A percentile compares a stretch with the other conserved stretches of the same genome.
Evolutionary conservation across 352 stramenopile species (phyloP).

Genomic region (Phytopythium litorale): DNA sequence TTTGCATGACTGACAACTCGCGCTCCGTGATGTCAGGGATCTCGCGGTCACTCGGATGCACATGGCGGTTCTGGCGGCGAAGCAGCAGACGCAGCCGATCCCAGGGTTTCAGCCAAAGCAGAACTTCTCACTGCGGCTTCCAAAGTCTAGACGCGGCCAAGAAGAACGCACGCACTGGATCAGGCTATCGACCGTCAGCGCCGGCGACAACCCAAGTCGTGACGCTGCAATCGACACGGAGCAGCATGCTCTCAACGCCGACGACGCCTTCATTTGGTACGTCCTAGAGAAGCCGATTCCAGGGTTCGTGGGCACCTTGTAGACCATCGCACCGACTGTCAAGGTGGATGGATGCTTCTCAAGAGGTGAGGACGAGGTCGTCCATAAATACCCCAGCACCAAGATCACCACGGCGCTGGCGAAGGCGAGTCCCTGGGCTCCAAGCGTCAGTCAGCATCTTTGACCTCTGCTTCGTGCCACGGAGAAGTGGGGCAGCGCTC

Average conservation of each 20-base stretch:
- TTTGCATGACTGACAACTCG: background rate
- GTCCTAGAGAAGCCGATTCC: slow-evolving; percentile 36
- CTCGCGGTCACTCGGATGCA: slow-evolving; percentile 48
- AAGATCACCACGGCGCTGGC: too few relatives aligned
- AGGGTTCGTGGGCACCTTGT: slow-evolving; percentile 30
- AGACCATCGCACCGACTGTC: background rate
- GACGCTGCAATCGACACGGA: background rate
- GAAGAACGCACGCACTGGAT: slow-evolving; percentile 19
- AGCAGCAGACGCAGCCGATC: slow-evolving; percentile 20
- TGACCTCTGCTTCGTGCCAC: background rate
- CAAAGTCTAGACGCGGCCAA: slow-evolving; percentile 23
- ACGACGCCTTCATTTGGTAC: slow-evolving; percentile 35
- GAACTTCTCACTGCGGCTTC: slow-evolving; percentile 47
- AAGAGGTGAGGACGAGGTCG: slow-evolving; percentile 13
- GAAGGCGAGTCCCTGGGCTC: background rate
- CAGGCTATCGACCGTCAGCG: slow-evolving; percentile 10
- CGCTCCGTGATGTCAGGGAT: slow-evolving; percentile 17
- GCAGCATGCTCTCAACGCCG: background rate
- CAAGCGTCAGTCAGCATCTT: background rate
- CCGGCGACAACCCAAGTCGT: background rate
- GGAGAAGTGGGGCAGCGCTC: background rate
- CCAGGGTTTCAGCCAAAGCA: slow-evolving; percentile 62
- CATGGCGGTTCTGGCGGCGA: slow-evolving; percentile 41
- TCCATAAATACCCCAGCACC: slow-evolving; percentile 26
- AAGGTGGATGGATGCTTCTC: background rate